These are phyloP conservation scores for Patellifolia procumbens DNA, from an alignment of 179 eudicot species.

Conservation along the genomic window DNA sequence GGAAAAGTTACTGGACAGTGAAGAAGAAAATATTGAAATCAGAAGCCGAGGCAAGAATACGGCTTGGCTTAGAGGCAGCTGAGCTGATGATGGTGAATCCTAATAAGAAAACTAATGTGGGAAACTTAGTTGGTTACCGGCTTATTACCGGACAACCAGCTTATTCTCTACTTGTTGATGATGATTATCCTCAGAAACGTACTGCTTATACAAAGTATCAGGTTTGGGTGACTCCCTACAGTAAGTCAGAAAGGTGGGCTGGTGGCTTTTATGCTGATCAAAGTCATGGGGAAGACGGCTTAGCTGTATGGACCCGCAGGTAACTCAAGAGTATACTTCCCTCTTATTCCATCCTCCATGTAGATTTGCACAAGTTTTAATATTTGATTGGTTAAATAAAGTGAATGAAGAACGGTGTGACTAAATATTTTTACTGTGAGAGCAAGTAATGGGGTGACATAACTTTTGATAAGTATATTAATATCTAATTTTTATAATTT, in stretches of 20 bases:
- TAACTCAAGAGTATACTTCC: not conserved
- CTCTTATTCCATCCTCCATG: too few relatives aligned
- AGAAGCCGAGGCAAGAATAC: conserved; percentile 50
- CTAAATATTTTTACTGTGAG: too few relatives aligned
- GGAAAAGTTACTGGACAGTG: conserved; percentile 74
- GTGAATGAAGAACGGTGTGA: too few relatives aligned
- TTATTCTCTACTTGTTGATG: conserved; percentile 48
- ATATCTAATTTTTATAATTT: too few relatives aligned
- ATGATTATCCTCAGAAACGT: conserved; percentile 71
- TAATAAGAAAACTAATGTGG: conserved; percentile 58
- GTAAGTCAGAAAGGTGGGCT: conserved; percentile 78
- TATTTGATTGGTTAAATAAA: too few relatives aligned
- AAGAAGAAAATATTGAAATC: conserved; percentile 38
- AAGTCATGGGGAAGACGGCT: conserved; percentile 80
- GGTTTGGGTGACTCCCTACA: conserved; percentile 70
- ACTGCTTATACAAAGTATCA: conserved; percentile 71
- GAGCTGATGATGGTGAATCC: conserved; percentile 59
- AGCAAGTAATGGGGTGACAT: too few relatives aligned
- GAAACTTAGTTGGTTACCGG: conserved; percentile 66
- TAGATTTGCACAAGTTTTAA: too few relatives aligned
- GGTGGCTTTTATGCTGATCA: conserved; percentile 82
- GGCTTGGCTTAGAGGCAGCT: conserved; percentile 45
- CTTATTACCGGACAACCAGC: conserved; percentile 58
- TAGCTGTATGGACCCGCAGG: conserved; percentile 69
- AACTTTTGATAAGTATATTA: too few relatives aligned